Evolutionary conservation across 2,329 filamentous ascomycete species (phyloP).

Genomic region (Knoxdaviesia capensis): DNA sequence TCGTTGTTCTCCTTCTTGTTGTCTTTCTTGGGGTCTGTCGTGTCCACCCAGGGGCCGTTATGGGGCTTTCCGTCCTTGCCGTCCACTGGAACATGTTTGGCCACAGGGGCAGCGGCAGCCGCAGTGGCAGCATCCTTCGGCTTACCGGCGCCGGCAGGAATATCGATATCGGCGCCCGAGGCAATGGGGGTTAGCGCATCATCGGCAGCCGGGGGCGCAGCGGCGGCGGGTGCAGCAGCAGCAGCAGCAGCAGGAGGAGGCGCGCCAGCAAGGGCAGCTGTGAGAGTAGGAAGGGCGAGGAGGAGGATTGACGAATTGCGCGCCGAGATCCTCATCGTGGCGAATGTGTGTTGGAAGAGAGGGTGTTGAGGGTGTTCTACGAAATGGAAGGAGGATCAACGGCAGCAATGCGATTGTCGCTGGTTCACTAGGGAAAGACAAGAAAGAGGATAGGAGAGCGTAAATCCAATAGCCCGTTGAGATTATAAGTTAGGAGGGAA

Average conservation of each 20-base stretch:
- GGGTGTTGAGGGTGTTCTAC: not conserved
- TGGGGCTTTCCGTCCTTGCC: constrained; percentile 89
- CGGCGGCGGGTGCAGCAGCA: not conserved
- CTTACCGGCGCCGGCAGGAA: constrained; percentile 8
- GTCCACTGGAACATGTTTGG: constrained; percentile 73
- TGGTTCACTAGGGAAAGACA: not conserved
- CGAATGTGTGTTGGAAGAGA: not conserved
- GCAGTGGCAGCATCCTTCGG: constrained; percentile 8
- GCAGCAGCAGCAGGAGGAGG: too few relatives aligned
- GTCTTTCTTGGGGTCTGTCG: constrained; percentile 15
- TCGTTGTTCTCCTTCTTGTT: constrained; percentile 16
- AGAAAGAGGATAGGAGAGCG: not conserved
- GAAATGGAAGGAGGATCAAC: not conserved
- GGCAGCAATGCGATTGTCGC: not conserved
- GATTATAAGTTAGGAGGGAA: not conserved
- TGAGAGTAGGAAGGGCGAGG: constrained; percentile 37
- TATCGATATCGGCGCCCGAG: not conserved
- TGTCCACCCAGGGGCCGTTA: constrained; percentile 59
- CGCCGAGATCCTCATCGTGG: constrained; percentile 38
- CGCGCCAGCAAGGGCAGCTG: constrained; percentile 18
- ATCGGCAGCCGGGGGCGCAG: constrained; percentile 7
- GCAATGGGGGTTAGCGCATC: constrained; percentile 7
- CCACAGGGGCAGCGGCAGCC: constrained; percentile 6
- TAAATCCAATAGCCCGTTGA: not conserved
- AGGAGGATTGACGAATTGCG: constrained; percentile 34